Evolutionary conservation across 768 basidiomycete species (phyloP).

Genomic region (Gymnopilus dilepis): DNA sequence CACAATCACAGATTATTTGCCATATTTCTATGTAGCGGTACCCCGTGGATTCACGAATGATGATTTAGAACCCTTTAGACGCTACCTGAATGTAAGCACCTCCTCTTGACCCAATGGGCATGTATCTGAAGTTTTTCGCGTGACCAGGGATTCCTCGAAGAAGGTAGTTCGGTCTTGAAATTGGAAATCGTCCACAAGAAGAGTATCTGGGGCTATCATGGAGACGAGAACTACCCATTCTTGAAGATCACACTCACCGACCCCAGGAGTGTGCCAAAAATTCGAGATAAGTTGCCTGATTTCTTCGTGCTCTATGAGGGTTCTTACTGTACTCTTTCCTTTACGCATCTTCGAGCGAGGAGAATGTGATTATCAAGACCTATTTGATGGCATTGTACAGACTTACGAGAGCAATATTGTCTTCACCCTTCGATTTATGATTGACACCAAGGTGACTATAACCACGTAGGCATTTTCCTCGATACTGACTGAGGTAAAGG

Average conservation of each 20-base stretch:
- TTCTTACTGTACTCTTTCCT: slow-evolving; percentile 23
- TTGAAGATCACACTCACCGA: slow-evolving; percentile 82
- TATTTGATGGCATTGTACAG: slow-evolving; percentile 57
- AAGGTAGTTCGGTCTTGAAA: slow-evolving; percentile 46
- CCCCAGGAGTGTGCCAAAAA: slow-evolving; percentile 80
- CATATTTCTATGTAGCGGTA: slow-evolving; percentile 91
- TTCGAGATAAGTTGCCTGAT: slow-evolving; percentile 78
- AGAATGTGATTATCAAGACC: slow-evolving; percentile 67
- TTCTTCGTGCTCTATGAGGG: neutral
- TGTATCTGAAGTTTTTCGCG: neutral
- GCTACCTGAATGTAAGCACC: slow-evolving; percentile 74
- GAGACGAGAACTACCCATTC: slow-evolving; percentile 81
- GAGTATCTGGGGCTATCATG: slow-evolving; percentile 87
- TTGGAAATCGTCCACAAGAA: slow-evolving; percentile 69
- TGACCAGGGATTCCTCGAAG: slow-evolving; percentile 37
- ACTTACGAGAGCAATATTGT: slow-evolving; percentile 96
- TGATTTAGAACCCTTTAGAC: slow-evolving; percentile 69
- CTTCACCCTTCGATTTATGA: slow-evolving; percentile 95
- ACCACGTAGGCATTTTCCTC: neutral
- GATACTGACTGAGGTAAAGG: slow-evolving; percentile 44
- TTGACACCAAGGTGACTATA: slow-evolving; percentile 80
- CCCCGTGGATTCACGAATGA: slow-evolving; percentile 81
- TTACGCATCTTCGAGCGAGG: slow-evolving; percentile 75
- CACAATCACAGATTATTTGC: slow-evolving; percentile 80
- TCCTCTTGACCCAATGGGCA: neutral